These are phyloP conservation scores for Psilocybe mexicana DNA, from an alignment of 1,284 basidiomycete genomes.

Conservation along the genomic window DNA sequence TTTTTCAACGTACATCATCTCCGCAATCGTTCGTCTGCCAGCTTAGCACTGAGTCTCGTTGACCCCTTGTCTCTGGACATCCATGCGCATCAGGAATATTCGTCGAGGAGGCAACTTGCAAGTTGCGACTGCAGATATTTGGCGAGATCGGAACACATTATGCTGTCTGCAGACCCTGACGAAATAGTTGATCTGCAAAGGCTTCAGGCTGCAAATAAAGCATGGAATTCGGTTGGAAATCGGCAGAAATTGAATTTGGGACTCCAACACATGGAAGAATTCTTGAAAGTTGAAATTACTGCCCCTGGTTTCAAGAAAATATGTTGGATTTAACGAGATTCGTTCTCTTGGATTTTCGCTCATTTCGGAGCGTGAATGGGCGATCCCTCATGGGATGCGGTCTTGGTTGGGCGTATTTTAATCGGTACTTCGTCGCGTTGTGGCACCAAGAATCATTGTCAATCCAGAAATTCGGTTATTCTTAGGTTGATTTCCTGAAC, in stretches of 20 bases:
- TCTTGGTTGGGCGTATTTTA: conserved; percentile 54
- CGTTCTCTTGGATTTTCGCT: conserved; percentile 13
- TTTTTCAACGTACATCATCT: too few species aligned
- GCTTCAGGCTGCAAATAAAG: conserved; percentile 82
- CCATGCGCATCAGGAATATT: conserved; percentile 30
- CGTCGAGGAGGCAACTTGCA: too few species aligned
- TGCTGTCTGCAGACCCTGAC: conserved; percentile 66
- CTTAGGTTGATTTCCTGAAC: conserved; percentile 59
- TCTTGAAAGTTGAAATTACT: conserved; percentile 68
- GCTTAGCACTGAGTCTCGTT: too few species aligned
- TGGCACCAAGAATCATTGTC: conserved; percentile 53
- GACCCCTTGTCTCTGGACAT: neutral
- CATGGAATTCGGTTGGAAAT: conserved; percentile 91
- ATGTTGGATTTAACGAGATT: conserved; percentile 74
- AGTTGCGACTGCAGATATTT: conserved; percentile 79
- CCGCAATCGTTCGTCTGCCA: too few species aligned
- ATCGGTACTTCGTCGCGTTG: conserved; percentile 82
- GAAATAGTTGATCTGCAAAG: conserved; percentile 73
- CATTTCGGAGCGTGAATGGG: conserved; percentile 4
- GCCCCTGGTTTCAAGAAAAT: conserved; percentile 66
- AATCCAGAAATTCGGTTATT: conserved; percentile 46
- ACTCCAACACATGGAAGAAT: conserved; percentile 66
- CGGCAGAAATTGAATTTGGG: conserved; percentile 80
- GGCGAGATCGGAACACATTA: conserved; percentile 72
- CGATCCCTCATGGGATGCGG: neutral